Percentiles rank a stretch among this genome's conserved stretches.
Evolutionary conservation across 352 stramenopile genomes (phyloP).

Genomic region (Saprolegnia parasitica): DNA sequence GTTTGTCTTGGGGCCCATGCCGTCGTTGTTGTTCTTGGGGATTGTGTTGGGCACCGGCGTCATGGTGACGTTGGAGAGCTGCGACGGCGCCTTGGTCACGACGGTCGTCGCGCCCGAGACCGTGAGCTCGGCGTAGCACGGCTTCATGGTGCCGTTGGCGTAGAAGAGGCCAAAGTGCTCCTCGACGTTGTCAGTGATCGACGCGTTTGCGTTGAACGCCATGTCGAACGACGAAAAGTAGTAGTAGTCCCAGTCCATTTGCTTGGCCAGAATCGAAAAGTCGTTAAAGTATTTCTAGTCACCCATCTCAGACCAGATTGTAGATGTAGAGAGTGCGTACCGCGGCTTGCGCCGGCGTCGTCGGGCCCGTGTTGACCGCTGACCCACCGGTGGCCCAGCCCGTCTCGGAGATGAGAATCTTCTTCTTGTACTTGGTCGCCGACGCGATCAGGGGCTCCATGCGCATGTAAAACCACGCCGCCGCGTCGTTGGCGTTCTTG

Average conservation of each 20-base stretch:
- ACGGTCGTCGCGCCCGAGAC: slow-evolving; percentile 24
- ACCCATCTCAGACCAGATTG: background rate
- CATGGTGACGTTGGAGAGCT: background rate
- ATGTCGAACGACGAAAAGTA: slow-evolving; percentile 67
- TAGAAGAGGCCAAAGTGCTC: slow-evolving; percentile 63
- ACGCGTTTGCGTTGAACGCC: slow-evolving; percentile 44
- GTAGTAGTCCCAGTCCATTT: slow-evolving; percentile 53
- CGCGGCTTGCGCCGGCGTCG: slow-evolving; percentile 39
- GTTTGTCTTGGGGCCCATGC: too few relatives aligned
- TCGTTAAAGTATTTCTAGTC: slow-evolving; percentile 48
- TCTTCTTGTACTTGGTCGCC: slow-evolving; percentile 43
- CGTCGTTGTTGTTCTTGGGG: background rate
- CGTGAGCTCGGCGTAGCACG: slow-evolving; percentile 37
- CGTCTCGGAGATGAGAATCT: slow-evolving; percentile 56
- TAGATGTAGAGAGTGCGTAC: background rate
- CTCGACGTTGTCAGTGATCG: slow-evolving; percentile 45
- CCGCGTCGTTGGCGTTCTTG: slow-evolving; percentile 36
- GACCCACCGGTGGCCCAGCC: slow-evolving; percentile 50
- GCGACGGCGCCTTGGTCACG: background rate
- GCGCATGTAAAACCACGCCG: slow-evolving; percentile 44
- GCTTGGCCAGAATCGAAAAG: slow-evolving; percentile 47
- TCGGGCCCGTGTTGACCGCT: slow-evolving; percentile 34
- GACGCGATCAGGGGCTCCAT: slow-evolving; percentile 37
- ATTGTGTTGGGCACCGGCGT: background rate
- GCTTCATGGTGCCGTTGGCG: slow-evolving; percentile 44